Base-by-base conservation (phyloP, 179 eudicot species). In the Gypsophila paniculata region DNA sequence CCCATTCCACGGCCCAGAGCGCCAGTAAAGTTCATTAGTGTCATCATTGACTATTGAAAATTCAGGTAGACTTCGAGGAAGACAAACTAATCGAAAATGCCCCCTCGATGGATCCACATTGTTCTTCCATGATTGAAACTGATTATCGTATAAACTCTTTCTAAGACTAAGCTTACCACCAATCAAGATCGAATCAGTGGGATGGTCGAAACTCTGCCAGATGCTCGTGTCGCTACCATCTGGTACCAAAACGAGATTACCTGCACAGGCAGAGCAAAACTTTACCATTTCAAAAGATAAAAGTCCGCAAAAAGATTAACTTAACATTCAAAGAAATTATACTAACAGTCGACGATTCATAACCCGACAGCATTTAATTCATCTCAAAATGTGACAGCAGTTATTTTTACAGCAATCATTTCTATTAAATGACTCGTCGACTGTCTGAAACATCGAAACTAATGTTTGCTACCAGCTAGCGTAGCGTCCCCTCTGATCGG, bases 41-140 rank as follows among this genome's bases (percentile, higher is more conserved):
- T 69, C 61, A 10, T 61, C 81, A 52, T 82, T 73, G 71, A 77
- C 34, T 7, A 75, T 36, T 13, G 69, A 6, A 8, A 63, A 0
- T 60, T 79, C 76, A 54, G 83, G 73, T 21, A 76, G 19, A 10
- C 25, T 12, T 8, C 10, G 2, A 9, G 46, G 19, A 62, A 10
- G n/a, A 17, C 74, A 0, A 17, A 75, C 80, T 8, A 21, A 0
- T 0, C 54, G 34, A 22, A 79, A 82, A 9, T 70, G 38, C 2
- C 83, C 85, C 10, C n/a, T 48, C 4, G 83, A 82, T 26, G 85
- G 85, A 57, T 82, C 83, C 1, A 75, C 73, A 49, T 52, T 42
- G 57, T 42, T 82, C 55, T 8, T 76, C 85, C 85, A 82, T 36
- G 85, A 77, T 32, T 74, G 79, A 18, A 72, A 3, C n/a, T 38